A percentile compares a stretch with the other conserved stretches of the same genome.
Conservation (phyloP, 495 filamentous ascomycete species). For the Sabuloglossum arenarium region DNA sequence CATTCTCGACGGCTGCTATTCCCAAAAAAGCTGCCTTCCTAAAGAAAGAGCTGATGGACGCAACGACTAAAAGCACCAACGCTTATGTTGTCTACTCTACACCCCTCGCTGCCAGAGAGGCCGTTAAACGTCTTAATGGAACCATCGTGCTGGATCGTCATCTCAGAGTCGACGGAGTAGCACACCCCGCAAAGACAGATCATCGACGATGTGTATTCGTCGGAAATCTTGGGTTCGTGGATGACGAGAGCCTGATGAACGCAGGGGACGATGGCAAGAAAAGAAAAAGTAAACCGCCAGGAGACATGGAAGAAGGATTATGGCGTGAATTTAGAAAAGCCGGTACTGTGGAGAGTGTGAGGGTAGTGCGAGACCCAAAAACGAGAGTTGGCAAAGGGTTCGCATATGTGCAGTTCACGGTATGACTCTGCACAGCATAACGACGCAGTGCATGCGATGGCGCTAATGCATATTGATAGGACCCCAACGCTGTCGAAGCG, state of each 20-base stretch:
- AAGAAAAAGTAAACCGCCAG: slow-evolving; percentile 44
- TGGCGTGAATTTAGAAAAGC: slow-evolving; percentile 70
- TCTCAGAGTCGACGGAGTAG: slow-evolving; percentile 70
- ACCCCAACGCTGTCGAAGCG: slow-evolving; percentile 68
- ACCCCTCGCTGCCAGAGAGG: slow-evolving; percentile 47
- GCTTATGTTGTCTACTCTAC: slow-evolving; percentile 82
- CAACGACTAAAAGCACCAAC: slow-evolving; percentile 82
- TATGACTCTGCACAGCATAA: slow-evolving; percentile 12
- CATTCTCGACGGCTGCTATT: slow-evolving; percentile 51
- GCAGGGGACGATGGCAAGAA: slow-evolving; percentile 27
- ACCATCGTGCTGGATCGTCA: slow-evolving; percentile 70
- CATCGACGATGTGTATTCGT: slow-evolving; percentile 87
- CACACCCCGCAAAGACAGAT: slow-evolving; percentile 66
- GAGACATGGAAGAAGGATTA: slow-evolving; percentile 85
- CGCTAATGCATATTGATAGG: slow-evolving; percentile 21
- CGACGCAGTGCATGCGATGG: not conserved
- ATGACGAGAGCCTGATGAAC: slow-evolving; percentile 48
- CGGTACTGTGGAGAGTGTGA: slow-evolving; percentile 77
- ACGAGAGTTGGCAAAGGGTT: slow-evolving; percentile 94
- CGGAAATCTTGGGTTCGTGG: slow-evolving; percentile 88
- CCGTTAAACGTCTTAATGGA: slow-evolving; percentile 61
- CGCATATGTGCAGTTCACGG: slow-evolving; percentile 89
- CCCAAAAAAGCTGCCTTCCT: slow-evolving; percentile 85
- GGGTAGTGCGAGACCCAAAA: slow-evolving; percentile 72
- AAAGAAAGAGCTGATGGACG: slow-evolving; percentile 57